These are phyloP conservation scores for Uromyces viciae-fabae DNA, from an alignment of 1,284 basidiomycete species.

Conservation along the genomic window DNA sequence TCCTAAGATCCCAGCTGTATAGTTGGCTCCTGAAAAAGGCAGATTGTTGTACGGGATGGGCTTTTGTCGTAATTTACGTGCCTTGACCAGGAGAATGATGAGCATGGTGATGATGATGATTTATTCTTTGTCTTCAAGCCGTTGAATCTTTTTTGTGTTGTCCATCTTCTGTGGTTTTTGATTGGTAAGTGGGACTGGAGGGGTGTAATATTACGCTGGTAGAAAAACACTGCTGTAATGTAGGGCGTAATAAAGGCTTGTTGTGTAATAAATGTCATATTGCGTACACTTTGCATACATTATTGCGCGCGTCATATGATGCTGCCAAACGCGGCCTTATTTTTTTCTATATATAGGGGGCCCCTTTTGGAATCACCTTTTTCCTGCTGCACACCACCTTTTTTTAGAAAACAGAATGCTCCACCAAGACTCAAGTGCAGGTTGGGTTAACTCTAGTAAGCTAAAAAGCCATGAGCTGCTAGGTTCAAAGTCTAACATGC, in stretches of 20 bases:
- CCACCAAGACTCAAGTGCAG: too few relatives aligned
- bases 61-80: neutral
- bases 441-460: too few relatives aligned
- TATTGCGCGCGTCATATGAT: neutral
- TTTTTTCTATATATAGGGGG: too few relatives aligned
- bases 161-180: neutral
- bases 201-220: neutral
- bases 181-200: too few relatives aligned
- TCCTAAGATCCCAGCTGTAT: neutral
- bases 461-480: too few relatives aligned
- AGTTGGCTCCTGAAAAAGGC: neutral
- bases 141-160: neutral
- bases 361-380: too few relatives aligned
- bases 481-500: too few relatives aligned
- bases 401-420: too few relatives aligned
- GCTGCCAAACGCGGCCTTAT: slow-evolving; percentile 2
- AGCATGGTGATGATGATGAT: neutral
- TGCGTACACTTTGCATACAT: neutral
- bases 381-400: too few relatives aligned
- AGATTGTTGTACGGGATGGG: neutral
- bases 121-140: neutral
- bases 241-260: neutral
- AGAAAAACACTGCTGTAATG: neutral
- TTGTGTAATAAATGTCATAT: neutral
- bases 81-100: neutral